Evolutionary conservation across 2,329 filamentous ascomycete species (phyloP), one percentile per base, ranked within the genome.

Genomic region (Chlorencoelia australis): DNA sequence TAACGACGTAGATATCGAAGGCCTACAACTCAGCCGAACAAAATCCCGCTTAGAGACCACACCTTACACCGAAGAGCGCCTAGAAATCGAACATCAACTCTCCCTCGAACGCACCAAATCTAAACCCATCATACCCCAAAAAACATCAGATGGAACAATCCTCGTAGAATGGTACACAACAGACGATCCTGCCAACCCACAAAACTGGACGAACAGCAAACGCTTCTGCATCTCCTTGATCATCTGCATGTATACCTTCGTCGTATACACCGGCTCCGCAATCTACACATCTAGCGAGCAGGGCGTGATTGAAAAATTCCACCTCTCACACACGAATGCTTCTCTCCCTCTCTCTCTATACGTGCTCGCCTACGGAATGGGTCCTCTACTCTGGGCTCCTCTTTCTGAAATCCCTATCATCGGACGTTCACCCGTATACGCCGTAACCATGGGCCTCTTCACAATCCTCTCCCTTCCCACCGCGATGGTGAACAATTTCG

Each of bases 381-480:
- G 76, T 0, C 75, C 77, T 1, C 56, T 82, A 27, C 42, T 82
- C 24, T 81, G 73, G 57, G 74, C 73, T 0, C 79, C 79, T 0
- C 53, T 83, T 29, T 70, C 66, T 27, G 79, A 83, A 59, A 70
- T 83, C 13, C 75, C 78, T 0, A 51, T 64, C 31, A 67, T 82
- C 34, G 79, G 80, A 3, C 67, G 79, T 5, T 83, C 78, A 50
- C 70, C 71, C 1, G 68, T 77, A 3, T 83, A 83, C 56, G 68
- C 81, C 11, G 9, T 35, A n/a, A 35, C 30, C 20, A 35, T 39
- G 7, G 46, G 69, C 75, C 2, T 83, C 17, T 85, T 83, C 53
- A 73, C 80, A 32, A 67, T 83, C 42, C 57, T 85, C 8, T 73
- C 69, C 5, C 67, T 84, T 11, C 78, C 79, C 0, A 73, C 77